Evolutionary conservation across 2,329 filamentous ascomycete species (phyloP).

Genomic region (Penicillium sp.): DNA sequence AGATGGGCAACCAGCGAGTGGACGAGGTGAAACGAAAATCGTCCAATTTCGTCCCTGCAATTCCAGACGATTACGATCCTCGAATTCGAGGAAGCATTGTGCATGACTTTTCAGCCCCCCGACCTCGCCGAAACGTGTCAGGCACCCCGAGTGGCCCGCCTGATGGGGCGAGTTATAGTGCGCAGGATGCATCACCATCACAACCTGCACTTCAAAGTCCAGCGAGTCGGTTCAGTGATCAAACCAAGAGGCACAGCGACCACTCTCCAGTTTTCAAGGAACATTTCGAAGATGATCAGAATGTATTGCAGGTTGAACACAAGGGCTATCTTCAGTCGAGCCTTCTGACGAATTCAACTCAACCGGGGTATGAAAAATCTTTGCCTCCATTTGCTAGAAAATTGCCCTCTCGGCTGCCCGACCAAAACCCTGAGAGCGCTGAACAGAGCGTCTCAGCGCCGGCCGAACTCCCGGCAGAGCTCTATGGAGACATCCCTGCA

Average conservation of each 20-base stretch:
- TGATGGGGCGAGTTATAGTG: slow-evolving; percentile 14
- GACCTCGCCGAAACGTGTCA: slow-evolving; percentile 49
- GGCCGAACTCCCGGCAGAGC: slow-evolving; percentile 10
- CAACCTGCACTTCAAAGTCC: slow-evolving; percentile 17
- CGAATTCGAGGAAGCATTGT: slow-evolving; percentile 66
- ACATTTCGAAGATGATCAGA: slow-evolving; percentile 60
- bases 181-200: slow-evolving; percentile 20
- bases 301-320: slow-evolving; percentile 44
- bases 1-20: slow-evolving; percentile 51
- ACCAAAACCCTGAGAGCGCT: slow-evolving; percentile 18
- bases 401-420: slow-evolving; percentile 41
- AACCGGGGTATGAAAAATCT: slow-evolving; percentile 34
- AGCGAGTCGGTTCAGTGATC: slow-evolving; percentile 24
- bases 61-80: slow-evolving; percentile 66
- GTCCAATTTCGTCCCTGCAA: slow-evolving; percentile 53
- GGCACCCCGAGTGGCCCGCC: slow-evolving; percentile 22
- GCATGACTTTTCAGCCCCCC: slow-evolving; percentile 68
- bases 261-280: slow-evolving; percentile 66
- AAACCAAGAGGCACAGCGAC: slow-evolving; percentile 40
- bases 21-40: slow-evolving; percentile 58
- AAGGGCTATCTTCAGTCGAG: slow-evolving; percentile 50
- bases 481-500: slow-evolving; percentile 12
- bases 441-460: slow-evolving; percentile 11
- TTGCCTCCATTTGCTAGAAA: slow-evolving; percentile 51
- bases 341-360: slow-evolving; percentile 36